Percentiles rank a stretch among this genome's conserved stretches.
phyloP scores from a whole-genome alignment of 306 rosid species.

The Citrullus colocynthis region DNA sequence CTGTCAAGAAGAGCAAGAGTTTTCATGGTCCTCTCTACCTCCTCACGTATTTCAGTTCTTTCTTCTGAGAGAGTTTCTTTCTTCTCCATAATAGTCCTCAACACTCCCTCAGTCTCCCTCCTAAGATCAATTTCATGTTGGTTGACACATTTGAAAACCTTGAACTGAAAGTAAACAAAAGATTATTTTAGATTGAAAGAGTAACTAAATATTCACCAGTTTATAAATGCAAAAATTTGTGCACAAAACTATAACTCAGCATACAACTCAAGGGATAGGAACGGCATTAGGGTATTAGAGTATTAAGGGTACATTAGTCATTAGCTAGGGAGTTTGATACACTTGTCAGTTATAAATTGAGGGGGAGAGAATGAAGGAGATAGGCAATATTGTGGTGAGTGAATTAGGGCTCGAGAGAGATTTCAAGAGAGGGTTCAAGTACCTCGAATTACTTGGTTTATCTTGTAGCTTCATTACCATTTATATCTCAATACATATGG shows the following conservation, averaged over 20 bases:
- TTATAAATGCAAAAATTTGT: not conserved
- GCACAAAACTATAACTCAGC: not conserved
- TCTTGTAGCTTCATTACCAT: too few relatives aligned
- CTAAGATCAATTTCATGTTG: constrained; percentile 38
- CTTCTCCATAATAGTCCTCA: constrained; percentile 32
- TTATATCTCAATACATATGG: too few relatives aligned
- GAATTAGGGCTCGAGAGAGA: too few relatives aligned
- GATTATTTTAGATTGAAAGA: not conserved
- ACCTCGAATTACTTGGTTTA: too few relatives aligned
- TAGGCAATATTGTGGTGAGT: too few relatives aligned
- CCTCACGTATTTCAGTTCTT: constrained; percentile 29
- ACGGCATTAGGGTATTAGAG: too few relatives aligned
- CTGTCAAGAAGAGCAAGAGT: constrained; percentile 46
- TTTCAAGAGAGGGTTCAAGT: too few relatives aligned
- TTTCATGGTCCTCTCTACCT: constrained; percentile 45
- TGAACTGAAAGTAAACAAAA: constrained; percentile 30
- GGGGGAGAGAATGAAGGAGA: too few relatives aligned
- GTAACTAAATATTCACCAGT: not conserved
- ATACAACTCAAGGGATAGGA: not conserved
- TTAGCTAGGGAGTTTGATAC: too few relatives aligned
- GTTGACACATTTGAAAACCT: constrained; percentile 35
- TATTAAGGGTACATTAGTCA: too few relatives aligned
- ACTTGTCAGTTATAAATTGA: too few relatives aligned
- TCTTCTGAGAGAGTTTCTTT: constrained; percentile 40
- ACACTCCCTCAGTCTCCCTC: constrained; percentile 42